Evolutionary conservation across 345 rosid species (phyloP), one percentile per base, ranked within the genome.

Genomic region (Lumnitzera racemosa): DNA sequence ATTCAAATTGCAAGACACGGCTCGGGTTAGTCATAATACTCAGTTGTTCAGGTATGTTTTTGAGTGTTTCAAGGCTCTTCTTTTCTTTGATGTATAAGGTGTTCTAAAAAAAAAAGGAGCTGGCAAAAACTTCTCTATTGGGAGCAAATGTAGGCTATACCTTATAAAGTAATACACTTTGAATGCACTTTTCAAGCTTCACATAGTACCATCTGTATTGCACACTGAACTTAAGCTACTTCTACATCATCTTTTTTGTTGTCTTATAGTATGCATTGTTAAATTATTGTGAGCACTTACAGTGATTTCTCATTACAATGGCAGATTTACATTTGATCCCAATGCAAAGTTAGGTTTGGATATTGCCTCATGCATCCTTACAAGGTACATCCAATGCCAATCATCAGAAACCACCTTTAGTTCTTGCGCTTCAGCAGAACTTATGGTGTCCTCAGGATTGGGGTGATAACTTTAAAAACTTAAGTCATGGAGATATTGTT

Each of bases 1-100:
- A 77, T 91, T 91, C 68, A 91, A 87, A 79, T 80, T 91, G 63
- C 95, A 85, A 76, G 98, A 91, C 68, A 85, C 95, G 52, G 98
- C 92, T 27, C 82, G 86, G 63, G 98, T 91, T 72, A 91, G 91
- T 80, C 96, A 91, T 68, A 87, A 91, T 74, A 66, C 85, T 58
- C 92, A 91, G 52, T 70, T 91, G 69, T 91, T 78, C 82, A 91
- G 96, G 98, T 88, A 50, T 62, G 17, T 53, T 62, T 24, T 36
- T 36, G 43, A 36, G 43, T 36, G 43, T 36, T 36, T 36, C 11
- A 4, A 9, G 9, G 0, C 53, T 63, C 20, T 29, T 0, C 12
- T 29, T 47, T 12, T 16, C 17, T 14, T n/a, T 63, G 15, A 49
- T 20, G 15, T 57, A 24, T 4, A 36, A 57, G 31, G 27, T 46